Percentiles rank a stretch among this genome's conserved stretches.
Evolutionary conservation across 1,284 basidiomycete species (phyloP).

Genomic region (Kwoniella shivajii): DNA sequence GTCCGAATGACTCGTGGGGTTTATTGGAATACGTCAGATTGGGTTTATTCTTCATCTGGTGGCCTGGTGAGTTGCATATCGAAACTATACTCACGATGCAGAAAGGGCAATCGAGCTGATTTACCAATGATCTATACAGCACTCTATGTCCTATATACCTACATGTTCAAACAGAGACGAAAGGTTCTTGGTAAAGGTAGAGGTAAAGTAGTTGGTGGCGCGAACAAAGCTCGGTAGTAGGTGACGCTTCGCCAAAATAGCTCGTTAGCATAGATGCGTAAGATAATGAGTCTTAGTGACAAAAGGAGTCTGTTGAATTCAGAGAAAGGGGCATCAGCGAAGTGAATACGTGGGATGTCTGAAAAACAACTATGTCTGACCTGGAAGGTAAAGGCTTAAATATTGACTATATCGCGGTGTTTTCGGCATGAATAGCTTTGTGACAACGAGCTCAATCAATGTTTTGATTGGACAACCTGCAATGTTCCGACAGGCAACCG

Average conservation of each 20-base stretch:
- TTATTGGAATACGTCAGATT: slow-evolving; percentile 61
- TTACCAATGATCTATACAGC: slow-evolving; percentile 55
- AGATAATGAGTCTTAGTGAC: no score
- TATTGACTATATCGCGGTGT: no score
- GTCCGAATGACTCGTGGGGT: slow-evolving; percentile 34
- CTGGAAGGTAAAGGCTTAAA: no score
- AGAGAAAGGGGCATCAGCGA: no score
- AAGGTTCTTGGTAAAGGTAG: slow-evolving; percentile 69
- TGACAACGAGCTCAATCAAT: no score
- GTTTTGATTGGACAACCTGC: no score
- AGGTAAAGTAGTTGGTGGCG: slow-evolving; percentile 53
- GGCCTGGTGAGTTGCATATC: slow-evolving; percentile 68
- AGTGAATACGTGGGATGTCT: no score
- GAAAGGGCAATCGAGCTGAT: background rate
- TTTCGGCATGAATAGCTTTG: no score
- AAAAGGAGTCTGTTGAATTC: no score
- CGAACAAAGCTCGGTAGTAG: slow-evolving; percentile 28
- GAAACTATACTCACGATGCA: background rate
- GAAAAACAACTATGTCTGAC: no score
- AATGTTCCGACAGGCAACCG: no score
- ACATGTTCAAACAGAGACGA: slow-evolving; percentile 83
- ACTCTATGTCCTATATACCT: slow-evolving; percentile 81
- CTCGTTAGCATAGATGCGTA: no score
- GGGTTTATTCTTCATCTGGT: slow-evolving; percentile 78
- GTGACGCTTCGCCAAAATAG: background rate